Conservation (phyloP, 164 flowering plant species). For the Cinnamomum micranthum region DNA sequence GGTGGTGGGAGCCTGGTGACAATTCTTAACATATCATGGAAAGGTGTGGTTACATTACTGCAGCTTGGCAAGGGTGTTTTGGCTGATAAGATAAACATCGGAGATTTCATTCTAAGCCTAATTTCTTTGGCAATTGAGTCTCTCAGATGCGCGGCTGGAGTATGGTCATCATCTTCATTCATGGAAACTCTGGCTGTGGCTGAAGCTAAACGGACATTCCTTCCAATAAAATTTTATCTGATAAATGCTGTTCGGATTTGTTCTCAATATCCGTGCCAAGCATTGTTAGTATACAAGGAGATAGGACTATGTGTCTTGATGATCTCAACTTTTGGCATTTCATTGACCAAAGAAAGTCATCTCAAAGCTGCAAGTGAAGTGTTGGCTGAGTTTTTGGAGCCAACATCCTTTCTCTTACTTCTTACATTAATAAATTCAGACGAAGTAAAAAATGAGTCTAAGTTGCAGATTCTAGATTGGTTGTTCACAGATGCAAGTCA, state of each 20-base stretch:
- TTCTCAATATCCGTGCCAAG: constrained; percentile 59
- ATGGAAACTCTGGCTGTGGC: constrained; percentile 40
- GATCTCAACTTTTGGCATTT: constrained; percentile 50
- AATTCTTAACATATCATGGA: constrained; percentile 88
- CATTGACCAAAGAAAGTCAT: constrained; percentile 42
- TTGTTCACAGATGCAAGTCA: constrained; percentile 37
- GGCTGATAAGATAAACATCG: constrained; percentile 48
- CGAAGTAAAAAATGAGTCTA: constrained; percentile 43
- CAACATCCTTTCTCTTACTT: constrained; percentile 58
- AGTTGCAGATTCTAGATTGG: constrained; percentile 61
- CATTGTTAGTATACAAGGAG: constrained; percentile 48
- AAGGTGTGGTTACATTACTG: constrained; percentile 86
- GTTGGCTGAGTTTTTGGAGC: constrained; percentile 64
- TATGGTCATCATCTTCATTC: constrained; percentile 53
- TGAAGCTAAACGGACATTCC: constrained; percentile 74
- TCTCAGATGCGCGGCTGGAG: constrained; percentile 56
- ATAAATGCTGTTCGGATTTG: constrained; percentile 71
- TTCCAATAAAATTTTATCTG: constrained; percentile 84
- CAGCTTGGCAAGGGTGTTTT: constrained; percentile 60
- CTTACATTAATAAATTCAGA: constrained; percentile 58
- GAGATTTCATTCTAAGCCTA: constrained; percentile 51
- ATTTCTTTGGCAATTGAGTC: constrained; percentile 64
- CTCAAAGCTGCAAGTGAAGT: constrained; percentile 56
- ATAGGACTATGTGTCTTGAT: constrained; percentile 45
- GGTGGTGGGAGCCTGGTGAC: constrained; percentile 76